Evolutionary conservation across 345 rosid genomes (phyloP), one percentile per base, ranked within the genome.

Genomic region (Reutealis trisperma): DNA sequence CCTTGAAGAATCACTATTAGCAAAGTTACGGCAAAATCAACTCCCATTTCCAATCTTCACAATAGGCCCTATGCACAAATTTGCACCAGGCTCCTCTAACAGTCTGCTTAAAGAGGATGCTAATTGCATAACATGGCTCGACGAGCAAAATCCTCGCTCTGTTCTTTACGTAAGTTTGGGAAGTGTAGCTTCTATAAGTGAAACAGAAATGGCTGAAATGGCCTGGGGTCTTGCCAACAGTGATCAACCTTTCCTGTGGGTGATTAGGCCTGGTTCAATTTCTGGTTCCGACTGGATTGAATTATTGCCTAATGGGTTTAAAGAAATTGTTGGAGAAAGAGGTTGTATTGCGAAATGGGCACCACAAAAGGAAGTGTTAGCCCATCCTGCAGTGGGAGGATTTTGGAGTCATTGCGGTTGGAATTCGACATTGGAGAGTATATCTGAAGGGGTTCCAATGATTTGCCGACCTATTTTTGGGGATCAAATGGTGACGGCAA

Each of bases 311-410:
- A 32, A 69, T 41, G 67, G 51, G 2, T 81, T 54, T 14, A 22
- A 6, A 18, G 62, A 73, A 55, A 32, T 19, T 5, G 72, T 74
- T 21, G 67, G 64, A 45, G 80, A 76, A 34, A 88, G 79, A 74
- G 83, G 89, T 2, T 75, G 78, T 75, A 81, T 88, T 2, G 86
- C 84, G 70, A 80, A 80, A 77, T 88, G 91, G 91, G 87, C 89
- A 2, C 89, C 88, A 0, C 91, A 88, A 64, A 78, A 70, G 78
- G 78, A 85, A 75, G 89, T 88, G 0, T 71, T 88, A 0, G 80
- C 66, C 18, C 89, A 88, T 78, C 24, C 61, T 10, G 86, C 88
- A 18, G 80, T 86, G 0, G 88, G 88, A 61, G 89, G 83, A 12
- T 88, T 86, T 73, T 86, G 83, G 83, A 88, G 75, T 49, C 91